Conservation (phyloP, 345 rosid species). For the Arabis hirsuta region DNA sequence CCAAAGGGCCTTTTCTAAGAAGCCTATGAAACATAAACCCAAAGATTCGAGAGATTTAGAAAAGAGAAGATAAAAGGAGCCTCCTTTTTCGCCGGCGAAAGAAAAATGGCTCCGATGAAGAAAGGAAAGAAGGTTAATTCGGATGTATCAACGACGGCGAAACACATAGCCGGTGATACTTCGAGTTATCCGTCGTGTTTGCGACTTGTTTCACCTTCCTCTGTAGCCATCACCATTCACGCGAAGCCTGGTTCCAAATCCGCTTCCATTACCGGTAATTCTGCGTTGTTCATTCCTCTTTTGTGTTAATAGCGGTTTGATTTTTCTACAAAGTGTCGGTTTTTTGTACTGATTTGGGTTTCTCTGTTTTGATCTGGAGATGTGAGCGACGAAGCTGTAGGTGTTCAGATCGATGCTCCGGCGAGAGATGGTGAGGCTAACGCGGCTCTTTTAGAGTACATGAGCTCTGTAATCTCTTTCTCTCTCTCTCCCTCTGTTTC, state of each 20-base stretch:
- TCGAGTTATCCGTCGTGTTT: conserved; percentile 63
- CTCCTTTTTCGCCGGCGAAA: conserved; percentile 12
- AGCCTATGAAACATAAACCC: conserved; percentile 15
- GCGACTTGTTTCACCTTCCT: conserved; percentile 65
- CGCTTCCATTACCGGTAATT: conserved; percentile 78
- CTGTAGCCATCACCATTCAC: conserved; percentile 90
- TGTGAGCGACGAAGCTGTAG: conserved; percentile 79
- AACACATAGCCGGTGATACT: conserved; percentile 31
- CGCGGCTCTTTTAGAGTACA: conserved; percentile 83
- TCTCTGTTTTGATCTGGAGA: conserved; percentile 47
- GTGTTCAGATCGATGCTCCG: conserved; percentile 90
- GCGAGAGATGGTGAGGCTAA: conserved; percentile 97
- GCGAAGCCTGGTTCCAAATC: conserved; percentile 96
- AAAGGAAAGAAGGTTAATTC: conserved; percentile 61
- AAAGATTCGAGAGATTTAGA: neutral
- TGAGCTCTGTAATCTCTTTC: conserved; percentile 63
- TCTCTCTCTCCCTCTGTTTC: neutral
- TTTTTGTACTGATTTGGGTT: conserved; percentile 1
- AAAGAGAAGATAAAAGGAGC: conserved; percentile 12
- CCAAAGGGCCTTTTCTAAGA: neutral
- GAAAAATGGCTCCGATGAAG: conserved; percentile 66
- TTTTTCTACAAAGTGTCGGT: neutral
- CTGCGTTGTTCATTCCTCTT: neutral
- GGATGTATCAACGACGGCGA: conserved; percentile 49
- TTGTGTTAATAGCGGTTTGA: neutral